Evolutionary conservation across 768 basidiomycete genomes (phyloP), one percentile per base, ranked within the genome.

Genomic region (Pilatotrama ljubarskyi): DNA sequence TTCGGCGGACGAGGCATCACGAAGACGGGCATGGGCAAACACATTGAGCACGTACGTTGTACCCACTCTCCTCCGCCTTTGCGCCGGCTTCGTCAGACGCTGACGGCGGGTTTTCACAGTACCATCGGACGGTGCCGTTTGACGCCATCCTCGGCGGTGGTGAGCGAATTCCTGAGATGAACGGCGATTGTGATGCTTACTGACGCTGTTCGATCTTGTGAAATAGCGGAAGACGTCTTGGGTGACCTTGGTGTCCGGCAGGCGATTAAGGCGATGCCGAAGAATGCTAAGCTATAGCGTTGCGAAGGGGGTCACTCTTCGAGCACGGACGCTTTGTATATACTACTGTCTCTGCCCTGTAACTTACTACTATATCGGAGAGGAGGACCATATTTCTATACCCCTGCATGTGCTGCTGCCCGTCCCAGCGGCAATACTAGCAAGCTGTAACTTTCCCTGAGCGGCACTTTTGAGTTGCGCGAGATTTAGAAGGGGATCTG

Each of bases 1-100:
- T 93, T 93, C 63, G 91, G 93, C 64, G 93, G 93, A 9, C 83
- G 93, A 55, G 93, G 90, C 48, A 84, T 95, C 59, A 93, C 93
- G 25, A 80, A 82, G 70, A 84, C 84, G 14, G 91, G 92, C 29
- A 91, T 93, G 89, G 91, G 91, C 38, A 78, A 77, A 55, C 81
- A 80, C 66, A 83, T 91, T 49, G 91, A 93, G 73, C 88, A 90
- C 66, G 84, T 85, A 62, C 62, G 81, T 80, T 11, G 3, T 10
- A n/a, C 44, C 20, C 29, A n/a, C 18, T 11, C 11, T 43, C 2
- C 17, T 3, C 43, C 14, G n/a, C 1, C 40, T 20, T 37, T 37
- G 18, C 25, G 17, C 29, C 22, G 29, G 29, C 29, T 32, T 32
- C 29, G 4, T 10, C 29, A 32, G n/a, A 18, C 26, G 55, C 50